Conservation (phyloP, 805 yeast genomes). For the Clavispora vitiphila region DNA sequence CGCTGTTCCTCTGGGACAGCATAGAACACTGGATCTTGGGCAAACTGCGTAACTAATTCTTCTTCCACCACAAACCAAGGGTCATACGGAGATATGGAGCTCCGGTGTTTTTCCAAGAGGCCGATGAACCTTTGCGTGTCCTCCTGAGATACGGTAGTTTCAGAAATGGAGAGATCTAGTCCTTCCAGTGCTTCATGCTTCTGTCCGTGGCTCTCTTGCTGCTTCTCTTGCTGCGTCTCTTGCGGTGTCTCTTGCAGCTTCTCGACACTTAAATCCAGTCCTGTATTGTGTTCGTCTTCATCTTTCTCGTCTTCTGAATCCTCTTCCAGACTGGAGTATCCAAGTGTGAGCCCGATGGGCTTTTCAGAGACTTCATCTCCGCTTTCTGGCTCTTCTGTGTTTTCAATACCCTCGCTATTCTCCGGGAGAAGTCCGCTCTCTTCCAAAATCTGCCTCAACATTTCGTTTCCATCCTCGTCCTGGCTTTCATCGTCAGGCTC, state of each 20-base stretch:
- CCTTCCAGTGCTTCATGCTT: conserved; percentile 7
- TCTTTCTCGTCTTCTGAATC: not conserved
- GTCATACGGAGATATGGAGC: conserved; percentile 27
- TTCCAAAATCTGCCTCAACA: conserved; percentile 13
- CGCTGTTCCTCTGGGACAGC: conserved; percentile 16
- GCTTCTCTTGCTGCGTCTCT: too few relatives aligned
- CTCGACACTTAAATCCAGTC: not conserved
- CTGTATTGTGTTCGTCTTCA: not conserved
- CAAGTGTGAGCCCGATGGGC: not conserved
- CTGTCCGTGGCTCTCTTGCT: conserved; percentile 6
- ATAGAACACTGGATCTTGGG: conserved; percentile 25
- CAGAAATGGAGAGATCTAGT: not conserved
- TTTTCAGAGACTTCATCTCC: too few relatives aligned
- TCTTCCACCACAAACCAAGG: conserved; percentile 38
- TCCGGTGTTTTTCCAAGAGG: conserved; percentile 21
- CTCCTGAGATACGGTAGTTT: conserved; percentile 2
- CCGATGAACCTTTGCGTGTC: conserved; percentile 16
- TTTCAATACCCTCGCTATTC: too few relatives aligned
- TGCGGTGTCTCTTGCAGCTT: too few relatives aligned
- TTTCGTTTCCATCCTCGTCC: conserved; percentile 3
- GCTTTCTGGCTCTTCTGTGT: too few relatives aligned
- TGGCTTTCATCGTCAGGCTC: conserved; percentile 1
- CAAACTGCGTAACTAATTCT: conserved; percentile 25
- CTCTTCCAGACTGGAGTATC: conserved; percentile 8
- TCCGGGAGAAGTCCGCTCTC: conserved; percentile 16